Base-by-base conservation (phyloP, 495 filamentous ascomycete species). In the Thermochaetoides thermophila region DNA sequence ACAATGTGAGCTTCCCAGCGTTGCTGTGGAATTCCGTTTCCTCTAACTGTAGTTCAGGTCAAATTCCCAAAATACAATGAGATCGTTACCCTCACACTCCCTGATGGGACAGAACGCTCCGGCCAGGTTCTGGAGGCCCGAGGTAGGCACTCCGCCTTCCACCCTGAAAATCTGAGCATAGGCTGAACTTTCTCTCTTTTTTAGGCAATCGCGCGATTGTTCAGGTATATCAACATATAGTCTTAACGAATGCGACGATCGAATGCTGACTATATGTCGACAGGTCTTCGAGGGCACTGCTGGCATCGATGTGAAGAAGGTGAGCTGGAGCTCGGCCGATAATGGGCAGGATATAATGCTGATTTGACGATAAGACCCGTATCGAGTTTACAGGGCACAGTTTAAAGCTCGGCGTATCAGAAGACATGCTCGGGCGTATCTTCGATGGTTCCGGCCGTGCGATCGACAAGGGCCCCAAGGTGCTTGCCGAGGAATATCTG, bases 341-440 rank as follows among this genome's bases (percentile, higher is more conserved):
- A 16, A 16, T 10, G 7, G 12, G 8, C 12, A 8, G 11, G 15
- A 9, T 20, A 13, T n/a, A 29, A 16, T 18, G 8, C 17, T 21
- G 28, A 13, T 26, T 19, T 2, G 9, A 16, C 15, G 2, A 2
- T 14, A 23, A 85, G 81, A 91, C 87, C 10, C 86, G 79, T 67
- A 89, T 99, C 57, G 84, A 96, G 52, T 94, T 99, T 57, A 89
- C 80, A 31, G 89, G 91, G 22, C 73, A 94, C 63, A 96, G 81
- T 61, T 67, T 99, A 63, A 95, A 95, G 68, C 76, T 99, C 29
- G 87, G 89, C 52, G 91, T 99, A 35, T 95, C 89, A 23, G 91
- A 99, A 60, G 91, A 96, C 65, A 99, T 99, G 91, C 61, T 96
- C 59, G 91, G 91, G 42, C 84, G 91, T 61, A 84, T 94, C 52